Evolutionary conservation across 768 basidiomycete species (phyloP).

Genomic region (Mycena maculata): DNA sequence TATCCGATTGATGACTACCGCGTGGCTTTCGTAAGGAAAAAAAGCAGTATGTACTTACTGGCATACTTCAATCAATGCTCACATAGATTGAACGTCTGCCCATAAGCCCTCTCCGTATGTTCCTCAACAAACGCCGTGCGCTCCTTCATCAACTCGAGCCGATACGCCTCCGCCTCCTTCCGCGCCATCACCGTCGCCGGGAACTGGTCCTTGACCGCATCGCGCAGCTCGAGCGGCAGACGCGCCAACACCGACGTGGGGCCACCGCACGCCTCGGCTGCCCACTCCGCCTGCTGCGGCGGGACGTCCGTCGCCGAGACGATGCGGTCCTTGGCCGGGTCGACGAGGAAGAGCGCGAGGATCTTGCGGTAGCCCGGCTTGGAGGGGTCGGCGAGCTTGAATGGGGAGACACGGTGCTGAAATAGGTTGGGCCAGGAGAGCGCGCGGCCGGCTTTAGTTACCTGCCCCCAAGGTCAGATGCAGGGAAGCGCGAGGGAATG

Average conservation of each 20-base stretch:
- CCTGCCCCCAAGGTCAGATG: not conserved
- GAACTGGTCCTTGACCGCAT: conserved; percentile 22
- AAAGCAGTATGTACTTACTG: too few relatives aligned
- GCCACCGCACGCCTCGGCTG: conserved; percentile 28
- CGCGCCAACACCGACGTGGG: not conserved
- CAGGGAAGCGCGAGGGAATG: not conserved
- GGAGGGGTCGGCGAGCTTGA: conserved; percentile 45
- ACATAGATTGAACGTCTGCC: conserved; percentile 33
- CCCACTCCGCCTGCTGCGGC: conserved; percentile 47
- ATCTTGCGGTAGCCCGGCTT: conserved; percentile 54
- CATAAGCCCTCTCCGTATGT: conserved; percentile 14
- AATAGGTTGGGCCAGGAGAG: conserved; percentile 53
- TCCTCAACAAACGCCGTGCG: conserved; percentile 27
- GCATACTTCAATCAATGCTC: conserved; percentile 20
- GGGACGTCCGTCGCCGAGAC: conserved; percentile 45
- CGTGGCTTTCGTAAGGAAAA: too few relatives aligned
- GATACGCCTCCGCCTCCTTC: conserved; percentile 26
- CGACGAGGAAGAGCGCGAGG: conserved; percentile 51
- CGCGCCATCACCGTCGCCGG: conserved; percentile 26
- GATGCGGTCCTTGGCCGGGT: conserved; percentile 43
- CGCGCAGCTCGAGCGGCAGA: conserved; percentile 28
- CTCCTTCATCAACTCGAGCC: conserved; percentile 39
- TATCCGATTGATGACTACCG: too few relatives aligned
- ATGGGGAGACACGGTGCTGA: conserved; percentile 51
- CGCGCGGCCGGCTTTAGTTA: conserved; percentile 42